Conservation (phyloP, 768 basidiomycete genomes). For the Candolleomyces aberdarensis region DNA sequence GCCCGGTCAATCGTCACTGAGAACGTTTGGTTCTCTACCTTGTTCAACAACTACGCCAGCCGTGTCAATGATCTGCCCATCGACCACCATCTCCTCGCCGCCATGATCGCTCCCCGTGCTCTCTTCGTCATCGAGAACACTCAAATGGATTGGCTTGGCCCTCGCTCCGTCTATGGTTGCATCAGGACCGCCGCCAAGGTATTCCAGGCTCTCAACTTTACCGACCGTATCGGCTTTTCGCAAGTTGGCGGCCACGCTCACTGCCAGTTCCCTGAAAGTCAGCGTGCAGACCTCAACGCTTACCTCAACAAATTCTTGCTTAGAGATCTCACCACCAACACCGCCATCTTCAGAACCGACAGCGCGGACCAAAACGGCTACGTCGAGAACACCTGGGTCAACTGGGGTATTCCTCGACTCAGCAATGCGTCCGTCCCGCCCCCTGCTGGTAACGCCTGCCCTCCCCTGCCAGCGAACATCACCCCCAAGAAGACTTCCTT, state of each 20-base stretch:
- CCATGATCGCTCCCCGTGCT: conserved; percentile 50
- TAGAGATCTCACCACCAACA: conserved; percentile 39
- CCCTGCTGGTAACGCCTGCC: conserved; percentile 12
- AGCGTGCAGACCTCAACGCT: conserved; percentile 42
- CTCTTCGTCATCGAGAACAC: conserved; percentile 53
- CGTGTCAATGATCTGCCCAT: conserved; percentile 44
- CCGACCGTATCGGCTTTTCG: conserved; percentile 45
- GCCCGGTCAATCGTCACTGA: conserved; percentile 48
- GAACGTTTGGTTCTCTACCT: conserved; percentile 59
- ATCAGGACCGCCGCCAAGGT: conserved; percentile 44
- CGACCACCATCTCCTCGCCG: conserved; percentile 57
- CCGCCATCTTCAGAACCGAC: conserved; percentile 43
- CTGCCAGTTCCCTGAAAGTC: conserved; percentile 47
- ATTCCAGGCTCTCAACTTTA: conserved; percentile 44
- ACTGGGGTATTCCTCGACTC: conserved; percentile 47
- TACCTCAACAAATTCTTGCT: conserved; percentile 55
- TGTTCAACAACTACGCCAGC: conserved; percentile 44
- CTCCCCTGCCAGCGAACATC: conserved; percentile 22
- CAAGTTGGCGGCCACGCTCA: conserved; percentile 51
- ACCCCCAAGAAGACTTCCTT: conserved; percentile 30
- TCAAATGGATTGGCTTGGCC: conserved; percentile 52
- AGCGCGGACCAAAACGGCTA: conserved; percentile 38
- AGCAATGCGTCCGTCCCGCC: conserved; percentile 1
- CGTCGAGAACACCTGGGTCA: conserved; percentile 42
- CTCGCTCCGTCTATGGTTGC: conserved; percentile 46